A percentile compares a stretch with the other conserved stretches of the same genome.
phyloP scores from a whole-genome alignment of 305 asterid species.

The Salvia sclarea region DNA sequence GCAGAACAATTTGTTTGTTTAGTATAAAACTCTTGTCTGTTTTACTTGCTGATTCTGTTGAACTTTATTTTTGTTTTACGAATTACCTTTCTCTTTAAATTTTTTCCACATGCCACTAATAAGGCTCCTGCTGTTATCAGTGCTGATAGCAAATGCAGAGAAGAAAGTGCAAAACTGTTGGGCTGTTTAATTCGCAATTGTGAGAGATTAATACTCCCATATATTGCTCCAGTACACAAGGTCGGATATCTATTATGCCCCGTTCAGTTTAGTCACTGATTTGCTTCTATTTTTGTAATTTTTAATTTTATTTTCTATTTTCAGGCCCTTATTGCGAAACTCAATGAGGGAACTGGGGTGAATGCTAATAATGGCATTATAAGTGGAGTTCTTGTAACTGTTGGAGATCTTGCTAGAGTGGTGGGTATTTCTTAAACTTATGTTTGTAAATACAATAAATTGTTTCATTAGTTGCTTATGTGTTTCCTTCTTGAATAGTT shows the following conservation, averaged over 20 bases:
- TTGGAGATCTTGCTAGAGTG: constrained; percentile 99
- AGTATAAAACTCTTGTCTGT: constrained; percentile 11
- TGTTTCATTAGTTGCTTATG: constrained; percentile 22
- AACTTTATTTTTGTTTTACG: constrained; percentile 11
- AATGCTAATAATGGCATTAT: constrained; percentile 92
- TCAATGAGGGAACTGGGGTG: constrained; percentile 88
- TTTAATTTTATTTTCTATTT: constrained; percentile 30
- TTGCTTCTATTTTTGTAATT: constrained; percentile 24
- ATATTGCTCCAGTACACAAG: constrained; percentile 97
- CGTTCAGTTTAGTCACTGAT: constrained; percentile 17
- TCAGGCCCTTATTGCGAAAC: constrained; percentile 92
- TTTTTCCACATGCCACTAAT: constrained; percentile 33
- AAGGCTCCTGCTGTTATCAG: constrained; percentile 57
- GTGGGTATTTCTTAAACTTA: constrained; percentile 50
- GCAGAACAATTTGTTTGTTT: constrained; percentile 23
- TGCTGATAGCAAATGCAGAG: constrained; percentile 97
- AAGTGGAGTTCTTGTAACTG: constrained; percentile 95
- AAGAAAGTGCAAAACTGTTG: constrained; percentile 96
- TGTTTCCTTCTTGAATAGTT: constrained; percentile 15
- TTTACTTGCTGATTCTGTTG: constrained; percentile 15
- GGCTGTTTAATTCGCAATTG: constrained; percentile 98
- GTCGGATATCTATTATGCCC: constrained; percentile 40
- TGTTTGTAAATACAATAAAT: constrained; percentile 1
- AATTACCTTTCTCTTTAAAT: constrained; percentile 9
- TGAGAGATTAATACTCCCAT: constrained; percentile 89